These are phyloP conservation scores for Penicillium bialowiezense DNA, from an alignment of 495 filamentous ascomycete species.

Conservation along the genomic window DNA sequence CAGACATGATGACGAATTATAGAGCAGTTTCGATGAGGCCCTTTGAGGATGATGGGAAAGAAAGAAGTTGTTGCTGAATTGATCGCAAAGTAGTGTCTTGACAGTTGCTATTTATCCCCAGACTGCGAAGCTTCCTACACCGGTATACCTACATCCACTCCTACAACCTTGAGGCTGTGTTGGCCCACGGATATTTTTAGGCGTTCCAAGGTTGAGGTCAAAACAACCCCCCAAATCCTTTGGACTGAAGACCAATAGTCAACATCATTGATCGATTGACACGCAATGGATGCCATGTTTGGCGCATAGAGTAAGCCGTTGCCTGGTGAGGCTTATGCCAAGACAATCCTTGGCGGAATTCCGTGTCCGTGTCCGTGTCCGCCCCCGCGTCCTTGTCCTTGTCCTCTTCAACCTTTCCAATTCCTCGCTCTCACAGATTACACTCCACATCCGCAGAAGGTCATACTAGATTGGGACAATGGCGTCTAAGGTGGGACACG, in stretches of 20 bases:
- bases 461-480: slow-evolving; percentile 1
- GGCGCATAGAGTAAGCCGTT: slow-evolving; percentile 1
- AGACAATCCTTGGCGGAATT: too few relatives aligned
- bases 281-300: too few relatives aligned
- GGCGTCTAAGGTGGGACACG: background rate
- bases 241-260: background rate
- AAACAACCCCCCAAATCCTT: slow-evolving; percentile 1
- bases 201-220: background rate
- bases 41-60: background rate
- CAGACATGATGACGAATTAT: background rate
- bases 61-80: background rate
- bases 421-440: background rate
- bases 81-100: background rate
- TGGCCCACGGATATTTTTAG: background rate
- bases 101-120: background rate
- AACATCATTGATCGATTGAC: background rate
- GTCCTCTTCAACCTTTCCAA: background rate
- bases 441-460: background rate
- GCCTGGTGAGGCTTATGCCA: background rate
- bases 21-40: too few relatives aligned
- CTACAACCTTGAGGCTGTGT: background rate
- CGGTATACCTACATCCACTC: background rate
- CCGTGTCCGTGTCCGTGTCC: background rate
- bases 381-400: slow-evolving; percentile 2
- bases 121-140: background rate